These are phyloP conservation scores for Plasmodium ovale DNA, from an alignment of 169 alveolate species.

Conservation along the genomic window DNA sequence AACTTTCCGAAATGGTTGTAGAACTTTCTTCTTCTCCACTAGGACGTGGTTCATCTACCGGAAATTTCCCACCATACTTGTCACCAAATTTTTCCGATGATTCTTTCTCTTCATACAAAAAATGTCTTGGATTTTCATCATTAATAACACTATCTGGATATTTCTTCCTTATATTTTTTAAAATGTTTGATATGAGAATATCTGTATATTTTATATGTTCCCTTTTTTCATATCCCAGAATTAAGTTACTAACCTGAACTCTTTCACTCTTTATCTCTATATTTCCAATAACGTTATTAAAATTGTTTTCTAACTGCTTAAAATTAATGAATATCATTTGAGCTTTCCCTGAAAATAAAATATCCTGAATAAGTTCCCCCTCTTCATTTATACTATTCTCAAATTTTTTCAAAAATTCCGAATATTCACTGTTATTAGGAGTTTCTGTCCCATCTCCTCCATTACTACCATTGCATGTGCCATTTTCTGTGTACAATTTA, in stretches of 20 bases:
- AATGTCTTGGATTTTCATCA: constrained; percentile 68
- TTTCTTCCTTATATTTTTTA: constrained; percentile 67
- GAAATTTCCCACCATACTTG: neutral
- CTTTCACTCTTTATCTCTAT: constrained; percentile 56
- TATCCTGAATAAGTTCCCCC: constrained; percentile 71
- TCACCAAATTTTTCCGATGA: neutral
- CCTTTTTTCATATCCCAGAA: constrained; percentile 60
- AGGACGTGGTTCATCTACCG: neutral
- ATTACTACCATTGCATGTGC: neutral
- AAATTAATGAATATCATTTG: constrained; percentile 75
- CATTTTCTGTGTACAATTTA: constrained; percentile 5
- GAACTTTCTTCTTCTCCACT: neutral
- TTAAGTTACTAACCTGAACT: constrained; percentile 62
- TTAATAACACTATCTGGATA: constrained; percentile 70
- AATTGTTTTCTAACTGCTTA: constrained; percentile 67
- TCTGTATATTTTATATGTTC: constrained; percentile 74
- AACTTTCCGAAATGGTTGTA: neutral
- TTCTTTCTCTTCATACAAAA: constrained; percentile 41
- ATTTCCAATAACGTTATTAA: constrained; percentile 53
- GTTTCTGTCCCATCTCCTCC: neutral
- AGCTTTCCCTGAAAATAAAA: constrained; percentile 52
- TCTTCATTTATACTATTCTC: constrained; percentile 74
- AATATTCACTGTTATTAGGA: constrained; percentile 49
- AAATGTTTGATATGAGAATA: constrained; percentile 56
- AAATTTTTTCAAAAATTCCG: constrained; percentile 66